phyloP scores from a whole-genome alignment of 176 grass and related monocot genomes.

The Zea mays region DNA sequence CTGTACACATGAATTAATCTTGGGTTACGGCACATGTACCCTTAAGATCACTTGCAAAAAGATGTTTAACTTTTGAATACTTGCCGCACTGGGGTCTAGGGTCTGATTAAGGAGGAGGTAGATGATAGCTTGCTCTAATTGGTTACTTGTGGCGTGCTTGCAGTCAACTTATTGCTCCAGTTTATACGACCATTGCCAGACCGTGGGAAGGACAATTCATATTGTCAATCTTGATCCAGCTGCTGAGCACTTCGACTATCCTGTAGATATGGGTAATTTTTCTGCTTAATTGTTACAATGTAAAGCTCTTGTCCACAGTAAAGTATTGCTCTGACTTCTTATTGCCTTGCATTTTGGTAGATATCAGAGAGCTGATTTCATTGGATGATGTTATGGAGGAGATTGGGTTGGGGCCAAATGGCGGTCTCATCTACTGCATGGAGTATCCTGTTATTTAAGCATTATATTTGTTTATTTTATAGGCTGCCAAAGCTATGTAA shows the following conservation, averaged over 20 bases:
- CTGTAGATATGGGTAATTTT: conserved; percentile 61
- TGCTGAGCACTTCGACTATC: conserved; percentile 84
- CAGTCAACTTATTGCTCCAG: conserved; percentile 93
- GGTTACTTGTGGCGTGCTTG: background rate
- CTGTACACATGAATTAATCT: background rate
- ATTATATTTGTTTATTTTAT: background rate
- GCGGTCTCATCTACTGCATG: conserved; percentile 92
- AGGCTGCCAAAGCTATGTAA: background rate
- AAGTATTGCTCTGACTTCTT: background rate
- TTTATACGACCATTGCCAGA: conserved; percentile 74
- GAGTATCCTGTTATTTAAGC: conserved; percentile 72
- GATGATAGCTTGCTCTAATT: conserved; percentile 4
- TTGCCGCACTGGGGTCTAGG: background rate
- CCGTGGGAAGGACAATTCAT: conserved; percentile 63
- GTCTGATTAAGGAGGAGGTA: background rate
- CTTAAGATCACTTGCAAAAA: background rate
- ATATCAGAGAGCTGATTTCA: conserved; percentile 90
- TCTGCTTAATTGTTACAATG: background rate
- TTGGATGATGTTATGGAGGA: conserved; percentile 99
- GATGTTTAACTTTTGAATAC: background rate
- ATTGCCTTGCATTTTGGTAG: conserved; percentile 38
- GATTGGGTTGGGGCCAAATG: conserved; percentile 83
- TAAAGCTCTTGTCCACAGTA: background rate
- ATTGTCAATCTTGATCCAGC: conserved; percentile 94
- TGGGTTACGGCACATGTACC: background rate